Evolutionary conservation across 176 grass and related monocot genomes (phyloP).

Genomic region (Saccharum spontaneum): DNA sequence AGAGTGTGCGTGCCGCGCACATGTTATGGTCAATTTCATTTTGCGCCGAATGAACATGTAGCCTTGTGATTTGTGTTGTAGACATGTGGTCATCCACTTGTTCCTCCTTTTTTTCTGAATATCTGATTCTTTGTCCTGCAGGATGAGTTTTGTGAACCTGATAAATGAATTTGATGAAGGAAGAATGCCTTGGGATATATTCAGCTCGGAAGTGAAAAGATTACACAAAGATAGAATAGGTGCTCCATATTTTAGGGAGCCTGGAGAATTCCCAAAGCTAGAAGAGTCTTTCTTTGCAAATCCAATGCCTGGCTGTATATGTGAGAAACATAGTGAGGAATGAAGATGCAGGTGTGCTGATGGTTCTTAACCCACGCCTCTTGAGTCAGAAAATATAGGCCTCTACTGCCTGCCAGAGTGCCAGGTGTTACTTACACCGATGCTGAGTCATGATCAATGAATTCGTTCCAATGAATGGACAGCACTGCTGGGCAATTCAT

Average conservation of each 20-base stretch:
- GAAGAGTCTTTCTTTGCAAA: slow-evolving; percentile 98
- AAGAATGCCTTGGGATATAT: slow-evolving; percentile 76
- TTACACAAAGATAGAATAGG: slow-evolving; percentile 70
- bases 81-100: neutral
- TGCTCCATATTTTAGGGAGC: slow-evolving; percentile 73
- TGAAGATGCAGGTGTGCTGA: slow-evolving; percentile 29
- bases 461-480: neutral
- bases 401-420: neutral
- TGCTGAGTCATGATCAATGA: neutral
- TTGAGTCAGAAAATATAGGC: slow-evolving; percentile 1
- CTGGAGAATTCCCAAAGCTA: slow-evolving; percentile 86
- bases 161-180: slow-evolving; percentile 82
- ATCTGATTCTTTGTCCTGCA: slow-evolving; percentile 34
- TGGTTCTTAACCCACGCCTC: neutral
- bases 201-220: slow-evolving; percentile 79
- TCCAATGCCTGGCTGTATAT: slow-evolving; percentile 90
- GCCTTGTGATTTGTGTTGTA: neutral
- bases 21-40: neutral
- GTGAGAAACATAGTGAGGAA: slow-evolving; percentile 61
- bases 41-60: neutral
- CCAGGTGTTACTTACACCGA: neutral
- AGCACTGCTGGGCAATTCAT: neutral
- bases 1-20: too few relatives aligned
- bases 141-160: slow-evolving; percentile 83
- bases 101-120: neutral